Base-by-base conservation (phyloP, 1,284 basidiomycete species). In the Cutaneotrichosporon cutaneum region DNA sequence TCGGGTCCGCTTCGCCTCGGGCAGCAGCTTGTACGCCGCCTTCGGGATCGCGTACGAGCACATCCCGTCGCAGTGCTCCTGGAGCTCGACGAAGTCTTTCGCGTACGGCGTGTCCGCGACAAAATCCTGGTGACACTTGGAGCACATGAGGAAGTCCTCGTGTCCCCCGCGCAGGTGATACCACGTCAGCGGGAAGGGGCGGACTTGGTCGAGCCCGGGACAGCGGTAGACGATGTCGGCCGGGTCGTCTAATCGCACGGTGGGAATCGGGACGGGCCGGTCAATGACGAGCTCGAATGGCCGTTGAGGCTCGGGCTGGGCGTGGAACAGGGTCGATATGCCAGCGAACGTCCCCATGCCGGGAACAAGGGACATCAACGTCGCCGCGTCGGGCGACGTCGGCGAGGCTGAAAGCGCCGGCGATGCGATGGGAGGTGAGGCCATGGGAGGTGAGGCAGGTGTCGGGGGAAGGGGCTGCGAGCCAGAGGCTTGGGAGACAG, bases 61-160 rank as follows among this genome's bases (percentile, higher is more conserved):
- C 52, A 39, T 51, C 6, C 48, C 48, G 27, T 51, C 26, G 33
- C 35, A 22, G 3, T 39, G 52, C 52, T 39, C 52, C 22, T 36
- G 14, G 35, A 54, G 33, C 35, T 36, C 52, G 24, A 39, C 52
- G 18, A 54, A 54, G 22, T 36, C 33, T 14, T 39, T 26, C 6
- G 22, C 52, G 22, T 24, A 39, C 6, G 33, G 52, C 11, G 35
- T 54, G 13, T 26, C 52, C 5, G 52, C 52, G 4, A 54, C 33
- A 33, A 54, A 39, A 35, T 54, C 52, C 21, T n/a, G 18, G 35
- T 54, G 52, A 22, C 52, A 54, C 35, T 54, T 54, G 21, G 33
- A 39, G 22, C 52, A 54, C 52, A 54, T 39, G 14, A 54, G 52
- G 52, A 54, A 54, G 24, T 36, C 35, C 1, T 36, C 35, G 14